Base-by-base conservation (phyloP, 2,329 filamentous ascomycete genomes). In the Colletotrichum chlorophyti region DNA sequence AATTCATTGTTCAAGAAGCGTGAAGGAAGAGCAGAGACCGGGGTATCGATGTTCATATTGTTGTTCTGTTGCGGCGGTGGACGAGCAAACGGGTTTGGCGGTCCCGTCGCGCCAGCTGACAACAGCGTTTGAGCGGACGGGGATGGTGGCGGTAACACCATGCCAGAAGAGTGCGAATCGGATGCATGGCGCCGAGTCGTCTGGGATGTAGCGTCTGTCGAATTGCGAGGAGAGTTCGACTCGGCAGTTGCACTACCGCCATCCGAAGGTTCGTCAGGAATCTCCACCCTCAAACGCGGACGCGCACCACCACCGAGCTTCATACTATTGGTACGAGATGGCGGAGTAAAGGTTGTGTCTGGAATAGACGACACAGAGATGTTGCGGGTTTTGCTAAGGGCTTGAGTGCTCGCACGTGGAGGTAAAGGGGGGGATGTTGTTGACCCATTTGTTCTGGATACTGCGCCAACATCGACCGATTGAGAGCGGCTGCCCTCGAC, bases 61-160 rank as follows among this genome's bases (percentile, higher is more conserved):
- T 68, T 78, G 66, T 83, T 85, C 54, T 86, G 81, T 24, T 93
- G 91, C 5, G 91, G 92, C 23, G 88, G 84, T 1, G 94, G 95
- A 37, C 94, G 84, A 7, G 95, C 95, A 72, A 98, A 99, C 0
- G 95, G 95, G 71, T 99, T 99, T 2, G 93, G 93, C 12, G 95
- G 95, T 0, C 95, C 95, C 32, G 89, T 90, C 8, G 95, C 94
- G 35, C 95, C 95, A 0, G 95, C 95, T 43, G 93, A 97, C 53
- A 97, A 80, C 6, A 98, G 80, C 3, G 92, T 87, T 19, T 90
- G 90, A 3, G 92, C 91, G 26, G 92, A 96, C 0, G 95, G 94
- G 1, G 95, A 97, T 0, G 95, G 95, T 7, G 94, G 94, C 15
- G 95, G 95, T 6, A 99, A 81, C 3, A 97, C 91, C 17, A 96